Conservation (phyloP, 139 green algal genomes). For the Tetraselmis striata region DNA sequence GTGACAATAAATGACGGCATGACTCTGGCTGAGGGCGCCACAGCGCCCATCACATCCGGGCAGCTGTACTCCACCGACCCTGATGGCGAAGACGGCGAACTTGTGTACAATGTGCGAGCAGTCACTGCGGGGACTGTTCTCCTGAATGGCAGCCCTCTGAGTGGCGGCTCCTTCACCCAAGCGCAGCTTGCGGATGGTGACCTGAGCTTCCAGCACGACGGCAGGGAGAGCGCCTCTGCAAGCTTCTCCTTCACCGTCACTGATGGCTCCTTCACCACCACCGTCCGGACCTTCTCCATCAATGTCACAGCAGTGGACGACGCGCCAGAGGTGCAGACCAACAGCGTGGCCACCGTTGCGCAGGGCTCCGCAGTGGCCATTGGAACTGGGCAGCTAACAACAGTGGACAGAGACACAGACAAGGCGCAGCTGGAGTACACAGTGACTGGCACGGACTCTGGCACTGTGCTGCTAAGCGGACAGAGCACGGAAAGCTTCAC, state of each 20-base stretch:
- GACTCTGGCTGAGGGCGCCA: not conserved
- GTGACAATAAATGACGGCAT: not conserved
- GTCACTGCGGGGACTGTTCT: not conserved
- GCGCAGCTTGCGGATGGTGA: not conserved
- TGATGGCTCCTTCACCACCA: not conserved
- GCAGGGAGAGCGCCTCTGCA: not conserved
- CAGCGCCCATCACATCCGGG: not conserved
- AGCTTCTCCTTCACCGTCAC: not conserved
- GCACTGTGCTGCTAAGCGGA: not conserved
- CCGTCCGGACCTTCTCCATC: not conserved
- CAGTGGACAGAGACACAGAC: not conserved
- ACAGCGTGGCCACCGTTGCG: not conserved
- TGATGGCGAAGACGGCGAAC: not conserved
- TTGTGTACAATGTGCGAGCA: not conserved
- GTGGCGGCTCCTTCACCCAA: not conserved
- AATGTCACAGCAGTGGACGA: not conserved
- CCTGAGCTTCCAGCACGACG: not conserved
- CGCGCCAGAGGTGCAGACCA: not conserved
- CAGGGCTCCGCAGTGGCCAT: not conserved
- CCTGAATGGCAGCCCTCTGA: not conserved
- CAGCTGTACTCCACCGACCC: not conserved
- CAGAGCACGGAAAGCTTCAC: not conserved
- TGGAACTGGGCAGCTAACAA: not conserved
- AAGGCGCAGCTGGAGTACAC: not conserved
- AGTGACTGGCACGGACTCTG: not conserved